Percentiles rank a stretch among this genome's conserved stretches.
Evolutionary conservation across 1,284 basidiomycete genomes (phyloP).

Genomic region (Trichosporon asahii): DNA sequence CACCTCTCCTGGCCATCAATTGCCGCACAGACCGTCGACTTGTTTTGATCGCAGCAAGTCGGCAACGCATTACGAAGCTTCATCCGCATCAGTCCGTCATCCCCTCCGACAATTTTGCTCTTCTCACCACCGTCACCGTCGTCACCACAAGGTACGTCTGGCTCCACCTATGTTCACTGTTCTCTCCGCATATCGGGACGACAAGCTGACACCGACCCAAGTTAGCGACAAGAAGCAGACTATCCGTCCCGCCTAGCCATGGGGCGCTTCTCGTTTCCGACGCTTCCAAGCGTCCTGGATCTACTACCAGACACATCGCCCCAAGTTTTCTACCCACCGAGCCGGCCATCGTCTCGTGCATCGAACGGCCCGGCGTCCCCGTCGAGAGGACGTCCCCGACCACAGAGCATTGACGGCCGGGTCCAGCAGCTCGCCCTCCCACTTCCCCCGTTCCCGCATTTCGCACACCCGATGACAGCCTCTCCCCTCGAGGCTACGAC

Average conservation of each 20-base stretch:
- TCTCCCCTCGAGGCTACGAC: not conserved
- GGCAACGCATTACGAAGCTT: not conserved
- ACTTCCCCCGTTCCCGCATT: not conserved
- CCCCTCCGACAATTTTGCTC: not conserved
- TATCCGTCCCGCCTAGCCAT: not conserved
- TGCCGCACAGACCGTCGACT: constrained; percentile 5
- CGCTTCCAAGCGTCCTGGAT: constrained; percentile 2
- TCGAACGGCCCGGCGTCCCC: not conserved
- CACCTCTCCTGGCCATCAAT: not conserved
- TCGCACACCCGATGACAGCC: constrained; percentile 1
- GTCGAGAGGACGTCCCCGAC: not conserved
- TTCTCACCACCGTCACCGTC: not conserved
- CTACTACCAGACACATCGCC: constrained; percentile 2
- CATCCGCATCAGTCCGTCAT: not conserved
- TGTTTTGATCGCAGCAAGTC: not conserved
- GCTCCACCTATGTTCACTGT: no score
- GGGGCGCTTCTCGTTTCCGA: constrained; percentile 9
- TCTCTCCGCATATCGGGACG: not conserved
- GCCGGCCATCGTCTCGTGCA: not conserved
- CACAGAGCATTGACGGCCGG: not conserved
- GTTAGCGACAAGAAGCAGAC: not conserved
- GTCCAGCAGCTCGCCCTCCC: not conserved
- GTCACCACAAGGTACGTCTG: not conserved
- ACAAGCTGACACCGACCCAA: not conserved
- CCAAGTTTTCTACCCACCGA: not conserved